Evolutionary conservation across 2,329 filamentous ascomycete genomes (phyloP).

Genomic region (Canariomyces notabilis): DNA sequence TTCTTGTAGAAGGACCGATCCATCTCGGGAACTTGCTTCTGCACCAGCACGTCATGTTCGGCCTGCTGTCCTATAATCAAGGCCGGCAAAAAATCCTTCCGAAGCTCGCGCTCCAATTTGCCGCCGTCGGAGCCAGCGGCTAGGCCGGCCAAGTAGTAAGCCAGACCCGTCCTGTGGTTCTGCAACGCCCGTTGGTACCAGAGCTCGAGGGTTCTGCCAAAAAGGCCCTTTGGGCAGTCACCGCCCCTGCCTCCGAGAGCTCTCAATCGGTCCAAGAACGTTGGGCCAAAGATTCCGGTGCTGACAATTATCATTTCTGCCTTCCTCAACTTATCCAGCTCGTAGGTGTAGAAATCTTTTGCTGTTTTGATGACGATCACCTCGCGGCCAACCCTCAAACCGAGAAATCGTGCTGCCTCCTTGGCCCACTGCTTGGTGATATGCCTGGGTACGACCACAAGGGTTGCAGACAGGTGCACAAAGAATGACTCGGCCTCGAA

Average conservation of each 20-base stretch:
- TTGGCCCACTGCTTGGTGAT: constrained; percentile 37
- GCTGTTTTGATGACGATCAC: constrained; percentile 27
- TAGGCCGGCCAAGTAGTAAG: constrained; percentile 10
- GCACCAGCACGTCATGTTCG: constrained; percentile 9
- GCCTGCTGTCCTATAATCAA: constrained; percentile 10
- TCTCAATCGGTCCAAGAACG: constrained; percentile 8
- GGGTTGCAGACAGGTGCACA: constrained; percentile 32
- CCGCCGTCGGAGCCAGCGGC: not conserved
- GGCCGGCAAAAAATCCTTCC: not conserved
- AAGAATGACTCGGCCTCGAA: constrained; percentile 10
- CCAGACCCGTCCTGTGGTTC: constrained; percentile 8
- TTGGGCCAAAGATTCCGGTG: constrained; percentile 23
- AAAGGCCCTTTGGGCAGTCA: constrained; percentile 2
- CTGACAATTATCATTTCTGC: constrained; percentile 38
- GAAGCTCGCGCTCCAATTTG: not conserved
- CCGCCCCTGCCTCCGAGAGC: constrained; percentile 1
- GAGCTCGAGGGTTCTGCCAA: constrained; percentile 9
- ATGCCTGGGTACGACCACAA: constrained; percentile 38
- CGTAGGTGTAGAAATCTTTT: constrained; percentile 11
- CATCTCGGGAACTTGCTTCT: constrained; percentile 10
- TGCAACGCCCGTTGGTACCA: constrained; percentile 17
- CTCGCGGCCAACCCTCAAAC: constrained; percentile 12
- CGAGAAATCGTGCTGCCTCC: constrained; percentile 33
- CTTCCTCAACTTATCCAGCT: constrained; percentile 19
- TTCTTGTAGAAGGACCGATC: constrained; percentile 9